Evolutionary conservation across 2,329 filamentous ascomycete genomes (phyloP).

Genomic region (Helotiales sp.): DNA sequence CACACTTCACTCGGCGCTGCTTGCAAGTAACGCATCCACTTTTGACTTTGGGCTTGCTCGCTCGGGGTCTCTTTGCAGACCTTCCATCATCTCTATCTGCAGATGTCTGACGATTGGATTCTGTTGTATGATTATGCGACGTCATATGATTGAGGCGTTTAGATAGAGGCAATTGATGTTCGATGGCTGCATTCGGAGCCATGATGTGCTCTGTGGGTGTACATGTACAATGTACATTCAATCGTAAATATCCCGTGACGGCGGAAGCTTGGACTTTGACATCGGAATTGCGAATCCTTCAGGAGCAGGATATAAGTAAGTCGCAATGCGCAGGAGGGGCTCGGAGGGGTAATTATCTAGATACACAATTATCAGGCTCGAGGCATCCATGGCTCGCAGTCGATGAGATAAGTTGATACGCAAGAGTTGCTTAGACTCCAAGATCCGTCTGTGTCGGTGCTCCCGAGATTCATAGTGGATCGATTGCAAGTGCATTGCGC

Average conservation of each 20-base stretch:
- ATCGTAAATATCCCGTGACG: not conserved
- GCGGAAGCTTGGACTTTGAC: not conserved
- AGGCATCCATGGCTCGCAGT: not conserved
- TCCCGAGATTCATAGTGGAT: too few relatives aligned
- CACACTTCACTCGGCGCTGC: conserved; percentile 67
- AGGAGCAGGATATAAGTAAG: not conserved
- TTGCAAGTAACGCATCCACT: conserved; percentile 69
- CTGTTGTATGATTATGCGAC: conserved; percentile 6
- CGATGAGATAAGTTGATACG: conserved; percentile 7
- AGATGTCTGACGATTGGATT: conserved; percentile 20
- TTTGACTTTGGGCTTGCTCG: conserved; percentile 54
- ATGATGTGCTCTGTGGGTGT: not conserved
- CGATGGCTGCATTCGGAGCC: not conserved
- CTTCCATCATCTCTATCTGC: conserved; percentile 19
- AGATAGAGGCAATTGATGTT: not conserved
- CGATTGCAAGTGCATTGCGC: too few relatives aligned
- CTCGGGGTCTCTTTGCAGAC: conserved; percentile 26
- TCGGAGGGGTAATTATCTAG: not conserved
- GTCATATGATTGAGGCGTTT: not conserved
- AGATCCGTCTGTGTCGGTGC: conserved; percentile 19
- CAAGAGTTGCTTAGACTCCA: conserved; percentile 9
- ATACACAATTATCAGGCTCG: not conserved
- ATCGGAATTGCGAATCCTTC: not conserved
- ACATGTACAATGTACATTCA: not conserved
- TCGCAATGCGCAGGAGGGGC: not conserved